Base-by-base conservation (phyloP, 371 early-diverging fungal genomes). In the Chytridium lagenaria region DNA sequence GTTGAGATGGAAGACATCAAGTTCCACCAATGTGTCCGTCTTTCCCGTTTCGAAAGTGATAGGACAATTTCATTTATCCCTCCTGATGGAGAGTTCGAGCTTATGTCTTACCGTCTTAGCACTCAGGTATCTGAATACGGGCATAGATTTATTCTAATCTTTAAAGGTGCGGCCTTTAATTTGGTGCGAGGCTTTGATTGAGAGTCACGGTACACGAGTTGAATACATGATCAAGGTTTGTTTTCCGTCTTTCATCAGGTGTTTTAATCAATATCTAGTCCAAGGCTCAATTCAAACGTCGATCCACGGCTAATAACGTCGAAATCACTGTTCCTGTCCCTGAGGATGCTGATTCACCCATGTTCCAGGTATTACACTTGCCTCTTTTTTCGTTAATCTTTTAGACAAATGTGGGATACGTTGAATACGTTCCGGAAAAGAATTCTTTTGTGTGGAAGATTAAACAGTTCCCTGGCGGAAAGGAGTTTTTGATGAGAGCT, bases 1-100 rank as follows among this genome's bases (percentile, higher is more conserved):
- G 93, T 99, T 38, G 99, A 99, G 75, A 95, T 99, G 95, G 99
- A 99, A 83, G 99, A 99, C 81, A 95, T 97, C 77, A 96, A 97
- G 76, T 99, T 99, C 86, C 99, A 99, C 83, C 99, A 98, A 80
- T 98, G 99, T 81, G 99, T 98, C 38, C 91, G 97, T 12, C 84
- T 98, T 70, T 94, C 94, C 38, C 89, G 94, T 74, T 98, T 98
- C 76, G 98, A 97, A 76, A 94, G 90, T 71, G 97, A 98, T 83
- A 93, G 99, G 61, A 97, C 99, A 3, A 98, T 98, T 70, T 95
- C 95, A 39, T 98, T 96, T 83, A 96, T 98, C 70, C 99, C 99
- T 31, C 99, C 99, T 12, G 99, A 98, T 86, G 99, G 99, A 67
- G 99, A 97, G 81, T 99, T 99, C 83, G 99, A 99, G 83, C 86